phyloP scores from a whole-genome alignment of 1,284 basidiomycete genomes.

The Takashimella koratensis region DNA sequence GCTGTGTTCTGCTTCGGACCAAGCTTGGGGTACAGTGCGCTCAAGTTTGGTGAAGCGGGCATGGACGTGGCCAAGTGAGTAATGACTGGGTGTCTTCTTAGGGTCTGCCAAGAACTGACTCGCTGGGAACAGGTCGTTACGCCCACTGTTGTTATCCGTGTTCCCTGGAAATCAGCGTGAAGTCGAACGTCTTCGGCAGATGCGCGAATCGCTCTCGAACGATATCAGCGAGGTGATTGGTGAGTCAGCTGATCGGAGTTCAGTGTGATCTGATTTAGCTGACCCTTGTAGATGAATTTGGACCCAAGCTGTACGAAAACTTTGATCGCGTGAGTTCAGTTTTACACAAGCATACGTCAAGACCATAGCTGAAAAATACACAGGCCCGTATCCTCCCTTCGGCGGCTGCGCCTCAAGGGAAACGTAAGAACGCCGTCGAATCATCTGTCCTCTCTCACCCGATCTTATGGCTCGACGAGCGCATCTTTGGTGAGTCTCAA shows the following conservation, averaged over 20 bases:
- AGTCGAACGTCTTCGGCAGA: slow-evolving; percentile 73
- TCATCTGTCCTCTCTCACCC: slow-evolving; percentile 47
- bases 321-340: slow-evolving; percentile 66
- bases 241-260: slow-evolving; percentile 55
- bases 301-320: slow-evolving; percentile 81
- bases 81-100: background rate
- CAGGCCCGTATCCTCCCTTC: slow-evolving; percentile 79
- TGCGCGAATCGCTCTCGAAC: slow-evolving; percentile 74
- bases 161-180: slow-evolving; percentile 87
- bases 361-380: background rate
- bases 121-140: slow-evolving; percentile 64
- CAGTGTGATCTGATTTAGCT: too few relatives aligned
- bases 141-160: slow-evolving; percentile 84
- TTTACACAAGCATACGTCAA: background rate
- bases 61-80: slow-evolving; percentile 93
- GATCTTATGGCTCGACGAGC: slow-evolving; percentile 49
- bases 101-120: background rate
- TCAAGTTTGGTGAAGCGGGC: slow-evolving; percentile 98
- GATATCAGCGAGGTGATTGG: slow-evolving; percentile 88
- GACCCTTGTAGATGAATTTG: slow-evolving; percentile 54
- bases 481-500: slow-evolving; percentile 43
- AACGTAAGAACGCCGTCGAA: slow-evolving; percentile 22
- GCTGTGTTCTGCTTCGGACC: slow-evolving; percentile 74
- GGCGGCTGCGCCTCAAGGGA: slow-evolving; percentile 68
- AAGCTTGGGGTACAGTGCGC: slow-evolving; percentile 85